Evolutionary conservation across 2,329 filamentous ascomycete species (phyloP).

Genomic region (Arthrinium phaeospermum): DNA sequence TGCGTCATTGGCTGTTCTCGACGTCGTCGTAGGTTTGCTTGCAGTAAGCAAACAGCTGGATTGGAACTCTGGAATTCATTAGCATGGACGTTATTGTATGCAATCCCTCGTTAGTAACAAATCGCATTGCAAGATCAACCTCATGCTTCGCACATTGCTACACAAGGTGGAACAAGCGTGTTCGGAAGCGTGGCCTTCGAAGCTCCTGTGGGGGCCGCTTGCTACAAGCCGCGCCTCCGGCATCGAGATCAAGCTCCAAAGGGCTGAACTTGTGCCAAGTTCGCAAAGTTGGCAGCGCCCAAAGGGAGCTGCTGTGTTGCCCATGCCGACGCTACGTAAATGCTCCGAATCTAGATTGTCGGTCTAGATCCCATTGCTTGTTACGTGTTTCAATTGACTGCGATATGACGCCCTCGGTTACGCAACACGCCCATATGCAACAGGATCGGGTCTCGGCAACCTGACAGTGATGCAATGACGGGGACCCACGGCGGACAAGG

Average conservation of each 20-base stretch:
- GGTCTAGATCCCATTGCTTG: background rate
- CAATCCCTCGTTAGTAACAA: background rate
- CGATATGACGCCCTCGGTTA: constrained; percentile 8
- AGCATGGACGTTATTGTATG: background rate
- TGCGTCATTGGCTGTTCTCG: background rate
- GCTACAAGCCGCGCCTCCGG: background rate
- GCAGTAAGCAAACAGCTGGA: background rate
- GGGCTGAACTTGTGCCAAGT: constrained; percentile 13
- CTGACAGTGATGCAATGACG: constrained; percentile 1
- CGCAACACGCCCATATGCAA: background rate
- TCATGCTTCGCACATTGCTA: background rate
- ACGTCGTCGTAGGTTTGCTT: background rate
- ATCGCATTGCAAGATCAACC: background rate
- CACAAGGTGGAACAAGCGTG: background rate
- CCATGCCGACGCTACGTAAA: background rate
- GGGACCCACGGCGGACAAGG: background rate
- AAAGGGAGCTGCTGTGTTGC: background rate
- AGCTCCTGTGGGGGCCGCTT: constrained; percentile 4
- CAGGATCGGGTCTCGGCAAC: background rate
- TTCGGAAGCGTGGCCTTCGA: background rate
- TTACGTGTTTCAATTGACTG: constrained; percentile 14
- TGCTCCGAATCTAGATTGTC: background rate
- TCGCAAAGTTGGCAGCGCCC: constrained; percentile 5
- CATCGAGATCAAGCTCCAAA: constrained; percentile 11
- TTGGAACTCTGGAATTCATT: background rate